phyloP scores from a whole-genome alignment of 2,329 filamentous ascomycete genomes.

The Nemania sp. region DNA sequence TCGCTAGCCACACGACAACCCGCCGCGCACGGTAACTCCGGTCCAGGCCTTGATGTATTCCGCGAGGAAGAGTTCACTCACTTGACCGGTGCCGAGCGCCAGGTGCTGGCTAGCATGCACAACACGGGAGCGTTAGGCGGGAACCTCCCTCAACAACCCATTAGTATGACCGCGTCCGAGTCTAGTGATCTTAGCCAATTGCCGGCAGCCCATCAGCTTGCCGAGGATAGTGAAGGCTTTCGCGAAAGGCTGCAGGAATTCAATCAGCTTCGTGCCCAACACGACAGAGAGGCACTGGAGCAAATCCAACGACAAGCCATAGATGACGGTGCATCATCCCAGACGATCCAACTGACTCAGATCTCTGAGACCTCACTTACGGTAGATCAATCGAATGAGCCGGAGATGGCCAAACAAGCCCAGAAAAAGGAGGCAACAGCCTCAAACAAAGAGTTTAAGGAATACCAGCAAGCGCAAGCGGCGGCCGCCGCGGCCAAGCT shows the following conservation, averaged over 20 bases:
- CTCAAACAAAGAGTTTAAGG: slow-evolving; percentile 64
- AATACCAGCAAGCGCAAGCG: slow-evolving; percentile 65
- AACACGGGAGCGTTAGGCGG: slow-evolving; percentile 40
- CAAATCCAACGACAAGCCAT: slow-evolving; percentile 26
- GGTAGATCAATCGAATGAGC: slow-evolving; percentile 23
- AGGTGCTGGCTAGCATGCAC: slow-evolving; percentile 53
- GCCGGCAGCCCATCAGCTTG: slow-evolving; percentile 55
- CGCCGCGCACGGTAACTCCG: slow-evolving; percentile 48
- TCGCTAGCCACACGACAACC: slow-evolving; percentile 49
- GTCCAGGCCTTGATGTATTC: slow-evolving; percentile 56
- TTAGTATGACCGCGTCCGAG: slow-evolving; percentile 46
- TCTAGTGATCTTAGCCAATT: slow-evolving; percentile 51
- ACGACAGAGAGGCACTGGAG: slow-evolving; percentile 59
- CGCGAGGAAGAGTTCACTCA: slow-evolving; percentile 77
- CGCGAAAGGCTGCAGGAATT: slow-evolving; percentile 82
- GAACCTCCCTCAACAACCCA: slow-evolving; percentile 45
- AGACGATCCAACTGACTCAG: slow-evolving; percentile 19
- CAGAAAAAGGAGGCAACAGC: slow-evolving; percentile 32
- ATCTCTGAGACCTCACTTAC: slow-evolving; percentile 13
- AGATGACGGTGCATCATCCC: slow-evolving; percentile 24
- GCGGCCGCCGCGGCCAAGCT: slow-evolving; percentile 58
- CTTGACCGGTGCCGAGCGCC: slow-evolving; percentile 59
- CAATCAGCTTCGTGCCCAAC: slow-evolving; percentile 74
- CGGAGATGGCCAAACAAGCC: slow-evolving; percentile 21
- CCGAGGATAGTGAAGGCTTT: slow-evolving; percentile 62